Base-by-base conservation (phyloP, 495 filamentous ascomycete genomes). In the Lichina pygmaea region DNA sequence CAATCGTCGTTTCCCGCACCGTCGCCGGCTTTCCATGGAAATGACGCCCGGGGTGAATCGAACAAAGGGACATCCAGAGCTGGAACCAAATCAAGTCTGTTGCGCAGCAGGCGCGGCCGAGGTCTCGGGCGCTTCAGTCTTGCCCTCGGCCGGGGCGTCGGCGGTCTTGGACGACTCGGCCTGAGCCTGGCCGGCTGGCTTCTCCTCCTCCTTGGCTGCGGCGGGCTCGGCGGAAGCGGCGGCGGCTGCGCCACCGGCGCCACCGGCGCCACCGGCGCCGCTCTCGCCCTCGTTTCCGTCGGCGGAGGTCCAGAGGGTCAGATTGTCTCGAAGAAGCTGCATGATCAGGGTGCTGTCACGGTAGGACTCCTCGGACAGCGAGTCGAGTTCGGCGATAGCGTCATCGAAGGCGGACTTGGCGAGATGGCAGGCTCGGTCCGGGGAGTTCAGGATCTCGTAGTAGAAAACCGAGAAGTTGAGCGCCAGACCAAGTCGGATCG, bases 401-500 rank as follows among this genome's bases (percentile, higher is more conserved):
- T 97, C 89, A 61, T 97, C 89, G 57, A 97, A 97, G 32, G 91
- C 86, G 67, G 93, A 86, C 77, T 97, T 97, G 60, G 89, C 89
- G 46, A 97, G 74, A 62, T 97, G 89, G 73, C 89, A 97, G 57
- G 89, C 89, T 61, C 86, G 86, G 59, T 97, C 89, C 42, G 89
- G 89, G 10, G 89, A 92, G 77, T 95, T 97, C 54, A 97, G 71
- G 61, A 97, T 97, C 73, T 97, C 89, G 62, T 97, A 97, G 76
- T 97, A 97, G 70, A 97, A 97, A 53, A 97, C 89, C 38, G 91
- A 95, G 76, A 97, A 97, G 73, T 97, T 97, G 51, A 97, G 74
- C 50, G 89, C 89, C 52, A 97, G 81, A 58, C 89, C 89, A 50
- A 97, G 83, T 54, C 89, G 89, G 64, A 95, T 97, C 49, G 89